phyloP scores from a whole-genome alignment of 768 basidiomycete genomes.

The Panaeolus papilionaceus region DNA sequence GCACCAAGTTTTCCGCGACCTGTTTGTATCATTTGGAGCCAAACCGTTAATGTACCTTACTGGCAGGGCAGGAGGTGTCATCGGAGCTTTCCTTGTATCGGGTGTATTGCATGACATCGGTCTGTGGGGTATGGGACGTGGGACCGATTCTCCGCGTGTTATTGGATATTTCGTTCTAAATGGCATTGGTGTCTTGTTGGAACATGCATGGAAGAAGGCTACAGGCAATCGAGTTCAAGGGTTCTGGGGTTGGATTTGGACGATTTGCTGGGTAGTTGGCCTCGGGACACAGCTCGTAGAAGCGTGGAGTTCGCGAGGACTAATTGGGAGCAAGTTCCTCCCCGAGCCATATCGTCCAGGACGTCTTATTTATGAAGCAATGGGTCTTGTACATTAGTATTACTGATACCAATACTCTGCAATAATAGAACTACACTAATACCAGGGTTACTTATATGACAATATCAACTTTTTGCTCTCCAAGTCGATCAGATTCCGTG shows the following conservation, averaged over 20 bases:
- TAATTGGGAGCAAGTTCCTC: slow-evolving; percentile 46
- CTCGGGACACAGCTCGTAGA: slow-evolving; percentile 59
- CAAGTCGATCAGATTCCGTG: background rate
- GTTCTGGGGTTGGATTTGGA: slow-evolving; percentile 58
- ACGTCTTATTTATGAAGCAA: background rate
- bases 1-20: slow-evolving; percentile 71
- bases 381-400: slow-evolving; percentile 3
- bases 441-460: background rate
- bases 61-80: slow-evolving; percentile 53
- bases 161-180: slow-evolving; percentile 63
- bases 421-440: background rate
- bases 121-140: slow-evolving; percentile 62
- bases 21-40: slow-evolving; percentile 59
- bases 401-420: background rate
- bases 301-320: slow-evolving; percentile 51
- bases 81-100: slow-evolving; percentile 67
- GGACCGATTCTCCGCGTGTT: slow-evolving; percentile 48
- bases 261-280: slow-evolving; percentile 47
- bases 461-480: background rate
- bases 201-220: slow-evolving; percentile 48
- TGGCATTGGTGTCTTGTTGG: slow-evolving; percentile 57
- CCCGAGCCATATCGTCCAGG: slow-evolving; percentile 41
- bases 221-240: slow-evolving; percentile 58
- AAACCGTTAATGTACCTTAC: slow-evolving; percentile 47
- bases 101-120: slow-evolving; percentile 65